Conservation (phyloP, 2,329 filamentous ascomycete species). For the Exophiala sp. region DNA sequence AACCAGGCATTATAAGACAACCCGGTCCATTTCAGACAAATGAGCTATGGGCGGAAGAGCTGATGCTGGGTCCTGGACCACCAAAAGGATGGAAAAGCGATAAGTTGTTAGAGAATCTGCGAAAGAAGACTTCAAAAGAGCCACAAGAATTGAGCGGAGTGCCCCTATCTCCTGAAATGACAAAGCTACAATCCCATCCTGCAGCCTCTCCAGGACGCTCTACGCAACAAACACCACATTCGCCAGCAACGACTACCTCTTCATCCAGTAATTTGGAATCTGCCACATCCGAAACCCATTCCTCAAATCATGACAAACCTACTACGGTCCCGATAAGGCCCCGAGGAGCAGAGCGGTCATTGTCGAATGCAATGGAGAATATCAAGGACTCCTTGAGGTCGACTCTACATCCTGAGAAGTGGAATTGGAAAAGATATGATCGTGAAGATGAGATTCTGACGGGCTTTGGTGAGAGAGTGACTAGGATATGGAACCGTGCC, state of each 20-base stretch:
- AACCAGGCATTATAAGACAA: constrained; percentile 73
- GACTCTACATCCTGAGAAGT: constrained; percentile 53
- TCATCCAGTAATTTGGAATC: neutral
- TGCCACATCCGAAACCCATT: neutral
- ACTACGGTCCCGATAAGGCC: constrained; percentile 75
- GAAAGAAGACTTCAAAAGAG: constrained; percentile 55
- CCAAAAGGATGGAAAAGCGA: constrained; percentile 39
- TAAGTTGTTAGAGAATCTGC: constrained; percentile 16
- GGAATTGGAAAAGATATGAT: constrained; percentile 78
- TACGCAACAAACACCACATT: constrained; percentile 2
- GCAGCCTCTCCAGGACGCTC: constrained; percentile 6
- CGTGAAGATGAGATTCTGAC: constrained; percentile 84
- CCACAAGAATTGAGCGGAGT: constrained; percentile 30
- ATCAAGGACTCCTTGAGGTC: constrained; percentile 53
- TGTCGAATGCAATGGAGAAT: constrained; percentile 68
- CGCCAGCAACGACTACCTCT: neutral
- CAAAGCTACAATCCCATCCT: neutral
- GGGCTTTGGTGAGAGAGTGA: constrained; percentile 47
- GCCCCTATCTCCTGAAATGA: neutral
- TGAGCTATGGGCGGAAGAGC: constrained; percentile 83
- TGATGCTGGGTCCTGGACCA: constrained; percentile 72
- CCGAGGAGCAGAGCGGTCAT: constrained; percentile 80
- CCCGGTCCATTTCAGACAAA: constrained; percentile 79
- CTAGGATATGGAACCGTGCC: constrained; percentile 25
- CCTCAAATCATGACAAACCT: constrained; percentile 47